These are phyloP conservation scores for Mikania micrantha DNA, from an alignment of 129 eudicot genomes.

Conservation along the genomic window DNA sequence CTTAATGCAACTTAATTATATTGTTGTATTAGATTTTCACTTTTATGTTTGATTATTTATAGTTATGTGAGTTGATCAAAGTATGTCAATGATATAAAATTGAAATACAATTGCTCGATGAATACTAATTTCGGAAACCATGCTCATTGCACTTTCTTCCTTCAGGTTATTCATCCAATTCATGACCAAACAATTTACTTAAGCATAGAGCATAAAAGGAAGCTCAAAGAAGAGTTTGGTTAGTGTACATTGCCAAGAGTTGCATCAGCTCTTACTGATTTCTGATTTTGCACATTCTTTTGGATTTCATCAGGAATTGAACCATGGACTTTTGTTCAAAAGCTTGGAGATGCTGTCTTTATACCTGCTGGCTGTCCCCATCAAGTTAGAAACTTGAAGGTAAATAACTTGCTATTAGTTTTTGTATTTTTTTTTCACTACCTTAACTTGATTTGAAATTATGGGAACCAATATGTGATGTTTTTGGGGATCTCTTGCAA, in stretches of 20 bases:
- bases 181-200: constrained; percentile 69
- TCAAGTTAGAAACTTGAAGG: constrained; percentile 54
- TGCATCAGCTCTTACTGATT: neutral
- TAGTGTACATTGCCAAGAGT: constrained; percentile 10
- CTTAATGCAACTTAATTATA: too few relatives aligned
- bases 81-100: too few relatives aligned
- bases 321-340: constrained; percentile 56
- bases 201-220: constrained; percentile 50
- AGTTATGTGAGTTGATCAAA: too few relatives aligned
- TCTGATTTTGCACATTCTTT: neutral
- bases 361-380: constrained; percentile 58
- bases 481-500: too few relatives aligned
- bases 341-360: constrained; percentile 50
- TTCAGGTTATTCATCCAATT: constrained; percentile 59
- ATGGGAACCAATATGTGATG: too few relatives aligned
- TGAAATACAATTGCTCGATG: too few relatives aligned
- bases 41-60: too few relatives aligned
- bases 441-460: too few relatives aligned
- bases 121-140: too few relatives aligned
- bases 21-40: too few relatives aligned
- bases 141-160: neutral
- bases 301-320: constrained; percentile 32
- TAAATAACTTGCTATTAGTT: neutral
- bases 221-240: constrained; percentile 67
- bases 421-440: neutral